A percentile compares a stretch with the other conserved stretches of the same genome.
phyloP scores from a whole-genome alignment of 2,329 filamentous ascomycete species.

The Aspergillus clavatus region DNA sequence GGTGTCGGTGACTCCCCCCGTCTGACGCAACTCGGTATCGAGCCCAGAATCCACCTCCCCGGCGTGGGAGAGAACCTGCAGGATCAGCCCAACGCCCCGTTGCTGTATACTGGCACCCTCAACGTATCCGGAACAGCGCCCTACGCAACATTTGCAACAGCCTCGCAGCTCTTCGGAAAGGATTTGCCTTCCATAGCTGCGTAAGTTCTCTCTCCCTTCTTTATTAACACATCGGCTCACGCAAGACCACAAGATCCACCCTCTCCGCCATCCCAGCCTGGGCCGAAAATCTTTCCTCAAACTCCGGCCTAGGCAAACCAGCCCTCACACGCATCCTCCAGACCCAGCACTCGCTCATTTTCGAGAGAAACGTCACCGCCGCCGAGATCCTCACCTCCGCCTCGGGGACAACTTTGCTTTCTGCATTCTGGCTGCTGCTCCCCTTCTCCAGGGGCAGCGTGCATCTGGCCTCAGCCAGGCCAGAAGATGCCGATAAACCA shows the following conservation, averaged over 20 bases:
- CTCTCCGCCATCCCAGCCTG: not conserved
- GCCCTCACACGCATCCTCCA: conserved; percentile 5
- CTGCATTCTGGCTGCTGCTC: conserved; percentile 20
- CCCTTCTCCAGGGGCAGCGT: conserved; percentile 23
- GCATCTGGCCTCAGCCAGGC: conserved; percentile 15
- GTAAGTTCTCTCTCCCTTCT: not conserved
- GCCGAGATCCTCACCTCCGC: conserved; percentile 19
- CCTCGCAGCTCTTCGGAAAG: not conserved
- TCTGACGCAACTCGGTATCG: conserved; percentile 38
- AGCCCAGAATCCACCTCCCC: conserved; percentile 39
- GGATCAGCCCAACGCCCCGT: conserved; percentile 32
- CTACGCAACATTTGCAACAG: not conserved
- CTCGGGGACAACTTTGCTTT: conserved; percentile 8
- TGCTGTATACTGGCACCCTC: not conserved
- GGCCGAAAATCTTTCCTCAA: not conserved
- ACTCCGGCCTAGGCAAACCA: not conserved
- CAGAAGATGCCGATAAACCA: not conserved
- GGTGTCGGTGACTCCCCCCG: conserved; percentile 51
- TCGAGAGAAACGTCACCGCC: conserved; percentile 17
- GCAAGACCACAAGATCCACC: not conserved
- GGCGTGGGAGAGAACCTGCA: conserved; percentile 48
- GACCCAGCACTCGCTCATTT: conserved; percentile 20
- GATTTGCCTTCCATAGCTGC: not conserved
- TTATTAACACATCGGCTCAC: no score
- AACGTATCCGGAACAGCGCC: not conserved